Conservation (phyloP, 2,329 filamentous ascomycete species). For the Talaromyces sp. region DNA sequence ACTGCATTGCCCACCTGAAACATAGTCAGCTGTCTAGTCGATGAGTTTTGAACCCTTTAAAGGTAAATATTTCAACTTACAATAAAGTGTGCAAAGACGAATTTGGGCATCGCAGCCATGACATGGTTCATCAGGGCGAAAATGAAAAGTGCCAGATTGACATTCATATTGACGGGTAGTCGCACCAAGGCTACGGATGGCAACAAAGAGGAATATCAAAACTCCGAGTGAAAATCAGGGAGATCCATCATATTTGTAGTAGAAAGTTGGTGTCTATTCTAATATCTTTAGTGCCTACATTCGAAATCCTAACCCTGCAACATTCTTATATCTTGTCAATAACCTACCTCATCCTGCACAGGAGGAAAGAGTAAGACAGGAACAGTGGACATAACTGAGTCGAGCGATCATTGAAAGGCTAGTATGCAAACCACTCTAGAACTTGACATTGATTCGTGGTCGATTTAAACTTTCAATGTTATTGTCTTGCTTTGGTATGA, state of each 20-base stretch:
- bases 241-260: not conserved
- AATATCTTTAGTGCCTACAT: not conserved
- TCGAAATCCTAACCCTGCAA: not conserved
- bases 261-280: not conserved
- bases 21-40: not conserved
- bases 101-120: conserved; percentile 13
- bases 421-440: not conserved
- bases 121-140: conserved; percentile 9
- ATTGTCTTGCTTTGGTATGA: conserved; percentile 17
- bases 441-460: not conserved
- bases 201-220: not conserved
- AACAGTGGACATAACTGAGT: not conserved
- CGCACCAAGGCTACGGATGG: not conserved
- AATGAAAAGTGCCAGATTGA: conserved; percentile 16
- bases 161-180: conserved; percentile 3
- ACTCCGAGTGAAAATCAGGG: not conserved
- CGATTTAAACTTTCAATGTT: conserved; percentile 2
- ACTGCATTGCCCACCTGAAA: conserved; percentile 29
- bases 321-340: conserved; percentile 8
- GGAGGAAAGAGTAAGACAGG: not conserved
- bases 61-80: conserved; percentile 20
- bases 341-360: too few relatives aligned
- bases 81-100: conserved; percentile 29
- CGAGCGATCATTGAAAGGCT: not conserved
- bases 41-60: not conserved